Conservation (phyloP, 2,329 filamentous ascomycete species). For the Ceratocystis harringtonii region DNA sequence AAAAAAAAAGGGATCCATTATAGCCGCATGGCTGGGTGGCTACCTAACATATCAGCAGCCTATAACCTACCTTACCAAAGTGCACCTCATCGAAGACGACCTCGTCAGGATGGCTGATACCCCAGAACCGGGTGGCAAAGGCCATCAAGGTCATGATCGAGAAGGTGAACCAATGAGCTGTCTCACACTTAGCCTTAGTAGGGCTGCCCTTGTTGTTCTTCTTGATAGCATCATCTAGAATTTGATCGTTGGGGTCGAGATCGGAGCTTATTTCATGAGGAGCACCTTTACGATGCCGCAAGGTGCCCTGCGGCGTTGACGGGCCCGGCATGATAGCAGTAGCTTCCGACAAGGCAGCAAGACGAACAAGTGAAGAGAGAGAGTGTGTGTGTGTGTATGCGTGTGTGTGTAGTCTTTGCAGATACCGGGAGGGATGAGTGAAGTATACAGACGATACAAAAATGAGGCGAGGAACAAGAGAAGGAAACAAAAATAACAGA, state of each 20-base stretch:
- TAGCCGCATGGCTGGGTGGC: neutral
- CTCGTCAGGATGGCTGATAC: constrained; percentile 86
- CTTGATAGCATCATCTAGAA: constrained; percentile 32
- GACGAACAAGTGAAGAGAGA: neutral
- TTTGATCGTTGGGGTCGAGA: constrained; percentile 25
- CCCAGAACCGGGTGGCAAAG: constrained; percentile 89
- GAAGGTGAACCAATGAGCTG: constrained; percentile 72
- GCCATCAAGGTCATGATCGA: constrained; percentile 64
- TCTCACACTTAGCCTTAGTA: constrained; percentile 39
- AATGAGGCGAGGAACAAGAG: constrained; percentile 9
- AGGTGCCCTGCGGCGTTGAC: constrained; percentile 39
- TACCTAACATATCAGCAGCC: neutral
- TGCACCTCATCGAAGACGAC: constrained; percentile 99
- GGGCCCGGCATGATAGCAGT: constrained; percentile 31
- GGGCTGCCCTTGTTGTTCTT: constrained; percentile 21
- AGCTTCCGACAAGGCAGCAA: neutral
- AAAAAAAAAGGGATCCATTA: neutral
- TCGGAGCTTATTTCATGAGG: constrained; percentile 31
- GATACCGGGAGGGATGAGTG: neutral
- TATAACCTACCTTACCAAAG: constrained; percentile 75
- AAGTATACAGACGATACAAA: neutral
- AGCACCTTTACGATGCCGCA: constrained; percentile 42
- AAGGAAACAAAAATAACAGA: constrained; percentile 12
- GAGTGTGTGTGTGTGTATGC: too few species aligned
- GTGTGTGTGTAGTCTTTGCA: neutral